These are phyloP conservation scores for Heterobasidion occidentale DNA, from an alignment of 1,284 basidiomycete genomes.

Conservation along the genomic window DNA sequence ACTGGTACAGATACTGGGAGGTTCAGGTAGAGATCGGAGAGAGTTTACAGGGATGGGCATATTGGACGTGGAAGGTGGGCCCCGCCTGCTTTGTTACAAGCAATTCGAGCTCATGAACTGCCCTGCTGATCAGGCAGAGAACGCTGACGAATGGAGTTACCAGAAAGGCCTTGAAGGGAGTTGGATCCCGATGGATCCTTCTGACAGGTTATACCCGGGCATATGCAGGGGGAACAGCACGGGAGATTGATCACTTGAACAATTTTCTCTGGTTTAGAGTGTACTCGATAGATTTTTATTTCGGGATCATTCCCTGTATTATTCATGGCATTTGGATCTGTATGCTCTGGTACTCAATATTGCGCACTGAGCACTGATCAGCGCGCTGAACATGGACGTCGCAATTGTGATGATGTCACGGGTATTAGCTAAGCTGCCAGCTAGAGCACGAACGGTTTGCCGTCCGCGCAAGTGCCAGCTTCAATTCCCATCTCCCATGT, in stretches of 20 bases:
- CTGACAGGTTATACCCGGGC: conserved; percentile 48
- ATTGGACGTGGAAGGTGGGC: conserved; percentile 76
- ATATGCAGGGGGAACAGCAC: conserved; percentile 4
- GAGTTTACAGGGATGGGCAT: conserved; percentile 70
- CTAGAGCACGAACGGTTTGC: background rate
- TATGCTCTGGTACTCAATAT: too few relatives aligned
- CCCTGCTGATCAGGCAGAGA: conserved; percentile 37
- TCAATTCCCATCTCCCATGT: conserved; percentile 18
- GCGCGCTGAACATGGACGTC: too few relatives aligned
- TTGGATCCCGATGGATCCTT: conserved; percentile 65
- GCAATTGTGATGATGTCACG: background rate
- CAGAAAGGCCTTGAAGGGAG: conserved; percentile 60
- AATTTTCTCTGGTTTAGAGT: too few relatives aligned
- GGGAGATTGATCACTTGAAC: too few relatives aligned
- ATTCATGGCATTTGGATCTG: too few relatives aligned
- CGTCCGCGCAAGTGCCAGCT: background rate
- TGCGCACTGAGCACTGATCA: too few relatives aligned
- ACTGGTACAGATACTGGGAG: conserved; percentile 58
- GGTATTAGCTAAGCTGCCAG: background rate
- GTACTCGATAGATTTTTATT: too few relatives aligned
- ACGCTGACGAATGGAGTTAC: conserved; percentile 72
- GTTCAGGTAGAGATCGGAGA: conserved; percentile 66
- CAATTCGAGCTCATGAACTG: background rate
- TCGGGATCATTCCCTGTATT: too few relatives aligned
- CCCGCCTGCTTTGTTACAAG: background rate